phyloP scores from a whole-genome alignment of 2,329 filamentous ascomycete genomes.

The Colletotrichum sp. region DNA sequence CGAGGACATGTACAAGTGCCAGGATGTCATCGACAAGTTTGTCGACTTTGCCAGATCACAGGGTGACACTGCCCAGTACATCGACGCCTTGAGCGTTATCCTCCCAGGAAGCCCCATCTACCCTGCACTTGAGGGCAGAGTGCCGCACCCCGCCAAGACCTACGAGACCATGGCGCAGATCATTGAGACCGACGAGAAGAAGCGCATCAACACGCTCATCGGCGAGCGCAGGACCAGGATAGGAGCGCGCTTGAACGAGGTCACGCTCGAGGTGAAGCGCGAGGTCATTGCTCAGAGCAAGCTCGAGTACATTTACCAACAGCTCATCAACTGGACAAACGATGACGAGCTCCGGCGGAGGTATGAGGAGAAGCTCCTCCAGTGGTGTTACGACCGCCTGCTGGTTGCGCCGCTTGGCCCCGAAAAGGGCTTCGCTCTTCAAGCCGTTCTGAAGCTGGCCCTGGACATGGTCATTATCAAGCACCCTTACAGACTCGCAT shows the following conservation, averaged over 20 bases:
- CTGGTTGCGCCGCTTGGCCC: conserved; percentile 67
- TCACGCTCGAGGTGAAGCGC: conserved; percentile 84
- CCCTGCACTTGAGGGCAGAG: conserved; percentile 78
- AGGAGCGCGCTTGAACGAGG: conserved; percentile 81
- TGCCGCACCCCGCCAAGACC: conserved; percentile 79
- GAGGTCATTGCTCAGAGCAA: conserved; percentile 80
- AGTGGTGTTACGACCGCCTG: conserved; percentile 80
- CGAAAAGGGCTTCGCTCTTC: conserved; percentile 73
- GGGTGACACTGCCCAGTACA: conserved; percentile 76
- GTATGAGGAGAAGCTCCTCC: conserved; percentile 90
- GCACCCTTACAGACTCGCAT: conserved; percentile 86
- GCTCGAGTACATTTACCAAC: conserved; percentile 80
- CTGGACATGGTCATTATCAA: conserved; percentile 96
- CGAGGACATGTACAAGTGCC: conserved; percentile 67
- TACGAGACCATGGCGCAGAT: conserved; percentile 86
- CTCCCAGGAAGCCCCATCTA: conserved; percentile 86
- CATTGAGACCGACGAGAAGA: conserved; percentile 84
- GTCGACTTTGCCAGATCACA: conserved; percentile 74
- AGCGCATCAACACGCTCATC: conserved; percentile 88
- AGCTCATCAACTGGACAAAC: conserved; percentile 87
- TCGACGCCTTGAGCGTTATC: conserved; percentile 75
- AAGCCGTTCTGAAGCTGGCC: conserved; percentile 77
- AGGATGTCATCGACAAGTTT: conserved; percentile 80
- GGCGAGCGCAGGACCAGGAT: conserved; percentile 87
- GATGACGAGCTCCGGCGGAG: conserved; percentile 84